These are phyloP conservation scores for Nothomitra cinnamomea DNA, from an alignment of 2,329 filamentous ascomycete genomes.

Conservation along the genomic window DNA sequence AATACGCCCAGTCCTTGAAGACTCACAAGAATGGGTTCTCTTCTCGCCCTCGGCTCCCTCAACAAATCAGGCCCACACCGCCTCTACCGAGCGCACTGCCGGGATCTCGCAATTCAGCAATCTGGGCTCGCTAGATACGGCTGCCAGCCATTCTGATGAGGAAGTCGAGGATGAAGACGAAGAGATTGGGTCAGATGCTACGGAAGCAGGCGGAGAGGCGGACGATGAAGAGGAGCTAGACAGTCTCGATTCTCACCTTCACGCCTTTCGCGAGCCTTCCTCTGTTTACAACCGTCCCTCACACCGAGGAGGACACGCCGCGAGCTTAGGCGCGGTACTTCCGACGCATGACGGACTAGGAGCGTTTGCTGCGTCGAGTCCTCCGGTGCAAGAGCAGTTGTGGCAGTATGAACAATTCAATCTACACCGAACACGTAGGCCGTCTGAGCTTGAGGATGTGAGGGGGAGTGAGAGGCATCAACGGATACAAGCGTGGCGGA, in stretches of 20 bases:
- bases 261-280: constrained; percentile 58
- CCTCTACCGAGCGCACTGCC: constrained; percentile 44
- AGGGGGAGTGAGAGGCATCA: constrained; percentile 50
- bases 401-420: constrained; percentile 84
- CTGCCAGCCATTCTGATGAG: constrained; percentile 40
- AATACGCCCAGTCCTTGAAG: constrained; percentile 30
- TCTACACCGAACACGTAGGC: constrained; percentile 33
- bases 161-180: constrained; percentile 22
- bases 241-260: constrained; percentile 79
- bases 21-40: constrained; percentile 88
- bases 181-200: constrained; percentile 25
- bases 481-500: constrained; percentile 78
- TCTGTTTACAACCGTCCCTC: constrained; percentile 11
- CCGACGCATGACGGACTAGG: constrained; percentile 86
- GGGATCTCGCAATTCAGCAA: constrained; percentile 63
- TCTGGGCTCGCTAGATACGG: constrained; percentile 59
- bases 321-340: constrained; percentile 52
- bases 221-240: constrained; percentile 66
- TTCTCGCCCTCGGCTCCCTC: constrained; percentile 61
- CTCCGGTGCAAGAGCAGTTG: constrained; percentile 58
- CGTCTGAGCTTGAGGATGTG: constrained; percentile 24
- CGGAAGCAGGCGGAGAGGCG: constrained; percentile 29
- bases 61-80: constrained; percentile 49
- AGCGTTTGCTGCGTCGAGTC: constrained; percentile 53
- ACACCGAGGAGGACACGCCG: constrained; percentile 21